Conservation (phyloP, 148 eudicot species). For the Diospyros kaki region DNA sequence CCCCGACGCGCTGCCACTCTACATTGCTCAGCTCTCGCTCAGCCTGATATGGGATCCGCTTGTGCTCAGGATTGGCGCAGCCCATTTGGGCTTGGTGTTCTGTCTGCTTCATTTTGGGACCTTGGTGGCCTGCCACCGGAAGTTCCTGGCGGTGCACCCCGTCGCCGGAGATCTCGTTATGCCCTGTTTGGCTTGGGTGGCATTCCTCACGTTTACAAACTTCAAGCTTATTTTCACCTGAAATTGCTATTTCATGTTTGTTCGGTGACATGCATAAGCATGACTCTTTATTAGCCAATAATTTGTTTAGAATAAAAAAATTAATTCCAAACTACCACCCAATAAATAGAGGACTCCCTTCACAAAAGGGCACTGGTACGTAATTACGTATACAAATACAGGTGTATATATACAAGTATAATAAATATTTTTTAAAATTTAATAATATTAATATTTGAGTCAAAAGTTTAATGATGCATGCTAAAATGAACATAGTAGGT, state of each 20-base stretch:
- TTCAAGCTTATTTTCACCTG: conserved; percentile 38
- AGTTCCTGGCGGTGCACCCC: conserved; percentile 38
- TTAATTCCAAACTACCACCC: too few species aligned
- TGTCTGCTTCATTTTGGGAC: conserved; percentile 33
- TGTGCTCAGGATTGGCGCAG: conserved; percentile 47
- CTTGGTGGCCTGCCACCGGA: conserved; percentile 35
- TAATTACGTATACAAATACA: too few species aligned
- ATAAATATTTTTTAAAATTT: too few species aligned
- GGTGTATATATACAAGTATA: too few species aligned
- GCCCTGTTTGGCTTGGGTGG: conserved; percentile 71
- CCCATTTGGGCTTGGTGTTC: conserved; percentile 41
- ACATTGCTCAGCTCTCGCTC: conserved; percentile 48
- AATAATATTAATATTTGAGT: too few species aligned
- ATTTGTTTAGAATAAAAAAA: too few species aligned
- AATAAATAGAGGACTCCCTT: too few species aligned
- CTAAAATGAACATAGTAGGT: too few species aligned
- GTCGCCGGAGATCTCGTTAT: conserved; percentile 56
- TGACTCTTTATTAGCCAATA: too few species aligned
- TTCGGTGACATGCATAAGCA: too few species aligned
- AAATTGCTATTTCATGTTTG: background rate
- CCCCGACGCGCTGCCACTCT: conserved; percentile 32
- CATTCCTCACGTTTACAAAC: conserved; percentile 44
- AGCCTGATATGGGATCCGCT: conserved; percentile 56
- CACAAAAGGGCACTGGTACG: too few species aligned
- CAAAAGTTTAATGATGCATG: too few species aligned